phyloP scores from a whole-genome alignment of 208 protist genomes.

The Trypanosoma congolense region DNA sequence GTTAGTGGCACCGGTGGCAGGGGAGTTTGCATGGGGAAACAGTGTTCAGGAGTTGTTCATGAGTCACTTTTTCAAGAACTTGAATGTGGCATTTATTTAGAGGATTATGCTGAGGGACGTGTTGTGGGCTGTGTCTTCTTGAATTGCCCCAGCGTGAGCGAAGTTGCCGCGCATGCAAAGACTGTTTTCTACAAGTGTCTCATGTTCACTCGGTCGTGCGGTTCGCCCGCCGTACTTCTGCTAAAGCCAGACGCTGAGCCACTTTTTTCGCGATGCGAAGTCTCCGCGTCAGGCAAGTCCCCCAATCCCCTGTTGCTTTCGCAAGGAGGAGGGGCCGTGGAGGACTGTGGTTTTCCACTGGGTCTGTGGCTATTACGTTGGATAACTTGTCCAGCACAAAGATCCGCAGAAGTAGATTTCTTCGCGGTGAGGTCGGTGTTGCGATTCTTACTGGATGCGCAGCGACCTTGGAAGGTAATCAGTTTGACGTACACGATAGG shows the following conservation, averaged over 20 bases:
- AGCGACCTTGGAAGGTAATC: slow-evolving; percentile 11
- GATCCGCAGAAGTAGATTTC: slow-evolving; percentile 15
- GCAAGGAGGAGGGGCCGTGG: slow-evolving; percentile 13
- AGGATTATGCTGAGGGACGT: slow-evolving; percentile 2
- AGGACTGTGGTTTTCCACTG: slow-evolving; percentile 12
- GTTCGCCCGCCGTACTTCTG: not conserved
- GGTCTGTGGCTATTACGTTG: slow-evolving; percentile 7
- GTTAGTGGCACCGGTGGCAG: slow-evolving; percentile 19
- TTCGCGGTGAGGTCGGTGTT: slow-evolving; percentile 12
- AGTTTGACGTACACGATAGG: slow-evolving; percentile 14
- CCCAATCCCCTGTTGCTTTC: slow-evolving; percentile 8
- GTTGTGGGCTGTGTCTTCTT: slow-evolving; percentile 12
- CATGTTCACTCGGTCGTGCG: slow-evolving; percentile 6
- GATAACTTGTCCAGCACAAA: slow-evolving; percentile 3
- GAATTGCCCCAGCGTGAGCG: slow-evolving; percentile 8
- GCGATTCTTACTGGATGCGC: slow-evolving; percentile 1
- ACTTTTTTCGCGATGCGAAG: slow-evolving; percentile 11
- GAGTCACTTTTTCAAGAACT: slow-evolving; percentile 32
- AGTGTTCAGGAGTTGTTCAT: slow-evolving; percentile 1
- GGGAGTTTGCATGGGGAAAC: slow-evolving; percentile 10
- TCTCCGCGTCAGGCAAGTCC: slow-evolving; percentile 2
- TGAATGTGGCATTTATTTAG: slow-evolving; percentile 14
- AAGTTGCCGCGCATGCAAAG: not conserved
- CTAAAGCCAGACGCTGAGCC: slow-evolving; percentile 2
- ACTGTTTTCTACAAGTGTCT: slow-evolving; percentile 9